These are phyloP conservation scores for Piloderma croceum DNA, from an alignment of 768 basidiomycete genomes.

Conservation along the genomic window DNA sequence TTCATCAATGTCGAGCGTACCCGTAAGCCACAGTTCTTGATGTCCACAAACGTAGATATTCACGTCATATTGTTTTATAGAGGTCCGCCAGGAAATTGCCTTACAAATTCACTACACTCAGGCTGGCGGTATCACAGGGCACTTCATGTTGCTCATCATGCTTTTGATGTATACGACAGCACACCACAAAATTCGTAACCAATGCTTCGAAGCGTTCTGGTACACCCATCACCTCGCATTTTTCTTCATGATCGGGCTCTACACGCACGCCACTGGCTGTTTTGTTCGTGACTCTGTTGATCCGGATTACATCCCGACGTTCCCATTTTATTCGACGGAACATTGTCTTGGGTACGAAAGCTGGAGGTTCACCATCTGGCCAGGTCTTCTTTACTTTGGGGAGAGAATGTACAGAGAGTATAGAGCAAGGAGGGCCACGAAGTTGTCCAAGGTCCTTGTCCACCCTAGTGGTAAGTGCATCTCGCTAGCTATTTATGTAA, in stretches of 20 bases:
- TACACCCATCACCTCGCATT: slow-evolving; percentile 93
- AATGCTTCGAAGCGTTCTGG: slow-evolving; percentile 96
- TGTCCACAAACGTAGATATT: neutral
- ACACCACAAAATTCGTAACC: slow-evolving; percentile 78
- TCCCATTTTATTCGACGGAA: slow-evolving; percentile 86
- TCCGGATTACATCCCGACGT: slow-evolving; percentile 61
- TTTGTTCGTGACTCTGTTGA: slow-evolving; percentile 84
- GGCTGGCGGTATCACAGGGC: slow-evolving; percentile 88
- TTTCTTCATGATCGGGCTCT: slow-evolving; percentile 90
- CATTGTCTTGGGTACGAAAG: slow-evolving; percentile 89
- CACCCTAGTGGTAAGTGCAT: slow-evolving; percentile 74
- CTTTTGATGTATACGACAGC: slow-evolving; percentile 89
- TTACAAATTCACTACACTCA: slow-evolving; percentile 85
- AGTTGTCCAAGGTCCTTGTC: slow-evolving; percentile 78
- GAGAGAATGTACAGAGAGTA: slow-evolving; percentile 84
- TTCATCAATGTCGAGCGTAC: slow-evolving; percentile 87
- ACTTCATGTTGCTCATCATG: slow-evolving; percentile 94
- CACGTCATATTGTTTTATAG: slow-evolving; percentile 31
- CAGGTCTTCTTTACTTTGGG: slow-evolving; percentile 82
- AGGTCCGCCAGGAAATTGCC: slow-evolving; percentile 75
- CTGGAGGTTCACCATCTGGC: slow-evolving; percentile 92
- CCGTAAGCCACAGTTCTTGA: slow-evolving; percentile 42
- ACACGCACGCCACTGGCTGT: slow-evolving; percentile 88
- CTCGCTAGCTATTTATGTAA: slow-evolving; percentile 1
- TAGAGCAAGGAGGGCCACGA: slow-evolving; percentile 71